Percentiles rank a stretch among this genome's conserved stretches.
Conservation (phyloP, 768 basidiomycete species). For the Mycena haematopus region DNA sequence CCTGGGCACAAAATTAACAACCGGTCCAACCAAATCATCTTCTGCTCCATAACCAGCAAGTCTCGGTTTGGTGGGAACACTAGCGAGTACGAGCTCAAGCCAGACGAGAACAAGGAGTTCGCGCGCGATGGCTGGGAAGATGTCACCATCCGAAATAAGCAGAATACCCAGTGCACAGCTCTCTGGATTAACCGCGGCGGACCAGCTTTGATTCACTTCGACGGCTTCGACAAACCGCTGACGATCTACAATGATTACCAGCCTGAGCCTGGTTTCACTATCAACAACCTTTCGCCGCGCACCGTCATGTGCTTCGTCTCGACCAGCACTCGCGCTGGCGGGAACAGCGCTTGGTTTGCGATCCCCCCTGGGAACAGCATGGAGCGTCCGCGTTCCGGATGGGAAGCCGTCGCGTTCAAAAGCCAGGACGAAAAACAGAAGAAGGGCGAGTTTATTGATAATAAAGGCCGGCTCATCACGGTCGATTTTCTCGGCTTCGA, state of each 20-base stretch:
- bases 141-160: conserved; percentile 16
- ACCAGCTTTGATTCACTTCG: conserved; percentile 24
- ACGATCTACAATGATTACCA: conserved; percentile 28
- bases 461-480: conserved; percentile 5
- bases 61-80: conserved; percentile 1
- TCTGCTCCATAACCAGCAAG: conserved; percentile 22
- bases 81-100: conserved; percentile 17
- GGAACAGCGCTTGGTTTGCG: conserved; percentile 6
- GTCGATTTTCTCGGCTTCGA: conserved; percentile 29
- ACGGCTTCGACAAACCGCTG: conserved; percentile 24
- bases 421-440: conserved; percentile 19
- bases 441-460: conserved; percentile 20
- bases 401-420: conserved; percentile 27
- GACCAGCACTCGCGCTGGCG: conserved; percentile 4
- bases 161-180: conserved; percentile 2
- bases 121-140: conserved; percentile 27
- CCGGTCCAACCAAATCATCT: conserved; percentile 24
- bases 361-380: conserved; percentile 17
- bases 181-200: conserved; percentile 27
- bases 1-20: conserved; percentile 28
- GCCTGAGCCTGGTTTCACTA: conserved; percentile 23
- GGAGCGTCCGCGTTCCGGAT: conserved; percentile 8
- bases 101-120: conserved; percentile 11
- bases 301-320: conserved; percentile 27
- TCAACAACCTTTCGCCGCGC: conserved; percentile 23